These are phyloP conservation scores for Fusarium continuum DNA, from an alignment of 2,329 filamentous ascomycete species.

Conservation along the genomic window DNA sequence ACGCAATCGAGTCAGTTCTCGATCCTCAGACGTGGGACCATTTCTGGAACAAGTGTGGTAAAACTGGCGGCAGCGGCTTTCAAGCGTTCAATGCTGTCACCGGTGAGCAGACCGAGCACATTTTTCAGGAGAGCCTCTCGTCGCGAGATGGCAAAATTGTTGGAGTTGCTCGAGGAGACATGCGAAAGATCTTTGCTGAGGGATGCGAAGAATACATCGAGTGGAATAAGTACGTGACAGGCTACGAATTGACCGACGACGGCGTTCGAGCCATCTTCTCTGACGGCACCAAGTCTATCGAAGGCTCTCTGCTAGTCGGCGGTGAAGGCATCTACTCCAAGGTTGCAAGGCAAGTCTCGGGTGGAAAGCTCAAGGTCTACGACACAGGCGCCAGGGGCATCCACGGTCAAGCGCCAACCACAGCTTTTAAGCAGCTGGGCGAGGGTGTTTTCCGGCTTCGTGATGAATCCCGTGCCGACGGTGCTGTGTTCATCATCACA, in stretches of 20 bases:
- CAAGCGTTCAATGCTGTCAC: slow-evolving; percentile 61
- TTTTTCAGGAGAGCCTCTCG: slow-evolving; percentile 48
- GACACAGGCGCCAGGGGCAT: slow-evolving; percentile 71
- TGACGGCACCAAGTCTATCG: slow-evolving; percentile 66
- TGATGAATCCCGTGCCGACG: slow-evolving; percentile 58
- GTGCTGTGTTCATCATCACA: slow-evolving; percentile 65
- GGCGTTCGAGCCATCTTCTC: slow-evolving; percentile 67
- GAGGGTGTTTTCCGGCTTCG: slow-evolving; percentile 69
- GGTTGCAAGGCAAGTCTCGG: slow-evolving; percentile 67
- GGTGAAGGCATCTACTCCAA: slow-evolving; percentile 71
- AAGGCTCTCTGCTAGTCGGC: slow-evolving; percentile 67
- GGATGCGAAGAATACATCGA: slow-evolving; percentile 64
- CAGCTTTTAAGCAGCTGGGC: slow-evolving; percentile 68
- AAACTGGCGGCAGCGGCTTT: slow-evolving; percentile 66
- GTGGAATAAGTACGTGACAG: slow-evolving; percentile 64
- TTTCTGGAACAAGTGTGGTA: slow-evolving; percentile 69
- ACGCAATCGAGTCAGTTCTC: slow-evolving; percentile 69
- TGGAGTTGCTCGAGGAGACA: slow-evolving; percentile 70
- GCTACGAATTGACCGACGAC: slow-evolving; percentile 64
- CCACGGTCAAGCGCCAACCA: slow-evolving; percentile 70
- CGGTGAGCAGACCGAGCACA: slow-evolving; percentile 53
- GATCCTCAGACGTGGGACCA: slow-evolving; percentile 55
- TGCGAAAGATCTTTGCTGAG: slow-evolving; percentile 66
- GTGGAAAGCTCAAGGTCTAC: slow-evolving; percentile 67
- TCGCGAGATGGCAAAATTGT: slow-evolving; percentile 68